A percentile compares a stretch with the other conserved stretches of the same genome.
phyloP scores from a whole-genome alignment of 2,329 filamentous ascomycete genomes.

The Chaetomium sp. region DNA sequence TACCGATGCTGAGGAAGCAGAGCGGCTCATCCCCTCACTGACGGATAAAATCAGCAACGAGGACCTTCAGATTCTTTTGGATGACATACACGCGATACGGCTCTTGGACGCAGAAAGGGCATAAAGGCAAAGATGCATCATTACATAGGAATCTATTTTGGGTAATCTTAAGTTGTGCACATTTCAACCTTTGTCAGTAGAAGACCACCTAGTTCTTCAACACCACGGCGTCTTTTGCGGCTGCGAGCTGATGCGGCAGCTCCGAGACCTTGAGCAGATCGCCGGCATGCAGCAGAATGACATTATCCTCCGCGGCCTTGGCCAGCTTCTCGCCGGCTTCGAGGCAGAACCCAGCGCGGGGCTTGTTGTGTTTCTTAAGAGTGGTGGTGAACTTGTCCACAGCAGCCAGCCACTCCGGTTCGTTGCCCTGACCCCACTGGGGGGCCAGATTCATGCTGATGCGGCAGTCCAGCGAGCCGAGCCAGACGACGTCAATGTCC shows the following conservation, averaged over 20 bases:
- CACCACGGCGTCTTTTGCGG: constrained; percentile 12
- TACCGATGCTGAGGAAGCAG: too few species aligned
- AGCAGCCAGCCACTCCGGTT: constrained; percentile 37
- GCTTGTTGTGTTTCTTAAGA: constrained; percentile 42
- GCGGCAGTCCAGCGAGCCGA: constrained; percentile 38
- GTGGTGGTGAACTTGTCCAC: constrained; percentile 33
- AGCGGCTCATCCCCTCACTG: too few species aligned
- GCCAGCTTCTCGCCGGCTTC: neutral
- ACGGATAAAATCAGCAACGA: too few species aligned
- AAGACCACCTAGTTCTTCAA: neutral
- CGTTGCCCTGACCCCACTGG: constrained; percentile 29
- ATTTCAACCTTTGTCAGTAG: too few species aligned
- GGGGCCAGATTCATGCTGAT: constrained; percentile 38
- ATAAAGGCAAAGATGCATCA: too few species aligned
- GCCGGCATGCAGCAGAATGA: constrained; percentile 10
- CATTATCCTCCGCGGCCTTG: constrained; percentile 10
- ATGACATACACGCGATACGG: too few species aligned
- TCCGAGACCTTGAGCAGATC: constrained; percentile 15
- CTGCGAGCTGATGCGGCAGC: constrained; percentile 8
- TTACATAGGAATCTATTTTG: neutral
- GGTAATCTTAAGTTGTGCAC: neutral
- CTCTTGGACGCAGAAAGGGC: too few species aligned
- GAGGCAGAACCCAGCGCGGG: constrained; percentile 22
- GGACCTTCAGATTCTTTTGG: too few species aligned
- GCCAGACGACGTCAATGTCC: constrained; percentile 42